Base-by-base conservation (phyloP, 495 filamentous ascomycete genomes). In the Amorphotheca resinae region DNA sequence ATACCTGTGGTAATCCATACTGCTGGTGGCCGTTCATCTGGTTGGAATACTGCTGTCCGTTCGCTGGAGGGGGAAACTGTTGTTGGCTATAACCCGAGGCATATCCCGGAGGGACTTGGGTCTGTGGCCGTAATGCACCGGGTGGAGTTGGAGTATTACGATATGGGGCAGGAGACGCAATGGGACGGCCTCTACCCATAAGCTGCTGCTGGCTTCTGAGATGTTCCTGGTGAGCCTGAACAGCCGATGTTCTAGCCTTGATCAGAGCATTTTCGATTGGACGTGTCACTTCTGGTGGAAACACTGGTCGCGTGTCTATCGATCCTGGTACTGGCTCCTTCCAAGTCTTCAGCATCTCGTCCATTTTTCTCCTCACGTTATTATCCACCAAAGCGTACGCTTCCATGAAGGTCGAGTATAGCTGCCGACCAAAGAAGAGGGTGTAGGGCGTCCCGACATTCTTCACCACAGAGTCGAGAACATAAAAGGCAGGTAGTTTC, bases 391-490 rank as follows among this genome's bases (percentile, higher is more conserved):
- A 69, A 4, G 78, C 79, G 59, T 95, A 98, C 41, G 93, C 85
- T 50, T 86, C 80, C 87, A 98, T 95, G 59, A 95, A 98, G 14
- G 84, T 95, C 50, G 76, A 73, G 59, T 85, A 96, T 45, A 98
- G 74, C 59, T 89, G 87, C 15, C 83, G 79, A 28, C 91, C 84
- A 47, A 98, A 79, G 59, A 91, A 95, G 5, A 95, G 71, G 1
- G 87, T 93, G 63, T 96, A 98, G 36, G 91, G 93, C 0, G 87
- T 95, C 20, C 93, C 93, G 44, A 96, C 87, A 70, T 96, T 96
- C 66, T 98, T 98, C 54, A 91, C 91, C 43, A 98, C 84, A 7
- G 88, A 95, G 65, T 98, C 91, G 58, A 95, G 83, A 52, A 98
- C 81, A 67, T 96, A 98, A n/a, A 98, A 72, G 2, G 93, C 85